Percentiles rank a stretch among this genome's conserved stretches.
Evolutionary conservation across 352 stramenopile genomes (phyloP).

Genomic region (Pythium brassicae): DNA sequence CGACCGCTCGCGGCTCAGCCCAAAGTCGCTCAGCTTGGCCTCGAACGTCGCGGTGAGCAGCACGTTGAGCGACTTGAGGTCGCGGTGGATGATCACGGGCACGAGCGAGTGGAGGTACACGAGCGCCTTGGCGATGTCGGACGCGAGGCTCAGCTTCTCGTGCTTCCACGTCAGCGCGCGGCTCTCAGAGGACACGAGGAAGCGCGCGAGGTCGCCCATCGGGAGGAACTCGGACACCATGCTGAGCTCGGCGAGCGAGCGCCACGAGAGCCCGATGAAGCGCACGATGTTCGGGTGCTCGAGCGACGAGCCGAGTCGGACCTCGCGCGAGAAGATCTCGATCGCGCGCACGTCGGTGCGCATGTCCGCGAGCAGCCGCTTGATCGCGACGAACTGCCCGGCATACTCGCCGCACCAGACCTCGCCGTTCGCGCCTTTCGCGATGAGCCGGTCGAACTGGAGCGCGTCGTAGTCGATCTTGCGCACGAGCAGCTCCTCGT

Average conservation of each 20-base stretch:
- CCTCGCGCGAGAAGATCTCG: conserved; percentile 49
- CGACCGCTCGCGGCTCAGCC: conserved; percentile 43
- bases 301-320: conserved; percentile 37
- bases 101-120: conserved; percentile 57
- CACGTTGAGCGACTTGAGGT: conserved; percentile 69
- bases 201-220: conserved; percentile 42
- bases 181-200: conserved; percentile 42
- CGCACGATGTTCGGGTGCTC: conserved; percentile 67
- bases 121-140: conserved; percentile 53
- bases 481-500: conserved; percentile 43
- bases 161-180: conserved; percentile 27
- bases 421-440: conserved; percentile 48
- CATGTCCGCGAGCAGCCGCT: conserved; percentile 51
- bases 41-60: conserved; percentile 35
- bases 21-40: conserved; percentile 64
- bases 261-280: conserved; percentile 63
- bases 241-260: conserved; percentile 38
- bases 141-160: conserved; percentile 57
- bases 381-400: conserved; percentile 48
- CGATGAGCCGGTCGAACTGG: conserved; percentile 35
- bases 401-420: conserved; percentile 49
- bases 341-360: conserved; percentile 30
- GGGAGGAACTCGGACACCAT: conserved; percentile 65
- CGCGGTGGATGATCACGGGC: conserved; percentile 58
- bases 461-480: conserved; percentile 38